These are phyloP conservation scores for Albifimbria verrucaria DNA, from an alignment of 2,329 filamentous ascomycete genomes.

Conservation along the genomic window DNA sequence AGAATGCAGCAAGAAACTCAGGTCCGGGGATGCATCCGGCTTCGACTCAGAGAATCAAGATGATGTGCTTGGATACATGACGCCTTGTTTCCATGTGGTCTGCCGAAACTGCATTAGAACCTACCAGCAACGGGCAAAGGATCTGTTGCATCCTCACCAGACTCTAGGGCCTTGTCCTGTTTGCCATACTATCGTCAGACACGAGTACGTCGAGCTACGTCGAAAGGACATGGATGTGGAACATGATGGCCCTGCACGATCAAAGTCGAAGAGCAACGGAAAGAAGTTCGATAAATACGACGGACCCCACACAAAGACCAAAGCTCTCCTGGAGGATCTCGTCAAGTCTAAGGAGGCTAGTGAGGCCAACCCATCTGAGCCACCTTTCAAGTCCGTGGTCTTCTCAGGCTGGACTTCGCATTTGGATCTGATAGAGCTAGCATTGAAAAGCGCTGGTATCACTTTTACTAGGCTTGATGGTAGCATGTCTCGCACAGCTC, in stretches of 20 bases:
- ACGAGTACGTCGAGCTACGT: slow-evolving; percentile 66
- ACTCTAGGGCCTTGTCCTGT: slow-evolving; percentile 58
- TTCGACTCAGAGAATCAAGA: slow-evolving; percentile 58
- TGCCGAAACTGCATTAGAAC: slow-evolving; percentile 69
- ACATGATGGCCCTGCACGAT: slow-evolving; percentile 48
- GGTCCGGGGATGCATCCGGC: slow-evolving; percentile 50
- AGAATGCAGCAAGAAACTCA: slow-evolving; percentile 64
- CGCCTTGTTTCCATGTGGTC: slow-evolving; percentile 81
- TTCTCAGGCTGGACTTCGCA: slow-evolving; percentile 97
- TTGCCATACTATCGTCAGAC: slow-evolving; percentile 62
- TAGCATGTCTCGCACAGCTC: slow-evolving; percentile 73
- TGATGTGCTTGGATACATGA: slow-evolving; percentile 72
- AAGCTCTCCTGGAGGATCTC: slow-evolving; percentile 74
- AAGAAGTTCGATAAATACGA: slow-evolving; percentile 68
- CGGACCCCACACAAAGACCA: slow-evolving; percentile 90
- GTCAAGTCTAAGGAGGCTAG: slow-evolving; percentile 62
- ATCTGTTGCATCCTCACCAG: slow-evolving; percentile 32
- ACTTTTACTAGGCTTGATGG: slow-evolving; percentile 82
- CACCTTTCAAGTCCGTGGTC: slow-evolving; percentile 86
- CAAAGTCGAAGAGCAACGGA: slow-evolving; percentile 29
- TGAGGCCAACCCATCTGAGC: slow-evolving; percentile 56
- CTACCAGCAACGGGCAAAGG: slow-evolving; percentile 52
- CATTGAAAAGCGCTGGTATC: slow-evolving; percentile 66
- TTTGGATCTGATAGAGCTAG: slow-evolving; percentile 85
- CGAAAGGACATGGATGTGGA: slow-evolving; percentile 56